Evolutionary conservation across 2,329 filamentous ascomycete species (phyloP).

Genomic region (Aspergillus sp.): DNA sequence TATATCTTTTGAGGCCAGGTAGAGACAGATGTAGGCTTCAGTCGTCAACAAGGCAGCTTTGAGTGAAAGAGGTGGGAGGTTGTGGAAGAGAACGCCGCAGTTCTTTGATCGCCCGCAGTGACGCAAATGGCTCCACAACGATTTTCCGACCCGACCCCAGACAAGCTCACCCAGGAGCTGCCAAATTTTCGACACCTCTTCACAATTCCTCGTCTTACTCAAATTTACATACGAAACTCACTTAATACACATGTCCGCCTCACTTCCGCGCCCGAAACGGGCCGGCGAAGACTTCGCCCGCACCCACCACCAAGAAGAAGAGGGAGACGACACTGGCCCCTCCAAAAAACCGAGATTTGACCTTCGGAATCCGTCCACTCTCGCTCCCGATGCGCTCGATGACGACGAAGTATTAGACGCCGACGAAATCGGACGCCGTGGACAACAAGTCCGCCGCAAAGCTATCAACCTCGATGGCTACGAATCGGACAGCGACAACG

Average conservation of each 20-base stretch:
- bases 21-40: neutral
- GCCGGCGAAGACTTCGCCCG: constrained; percentile 78
- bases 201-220: neutral
- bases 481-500: constrained; percentile 88
- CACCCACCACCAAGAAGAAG: constrained; percentile 66
- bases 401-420: constrained; percentile 78
- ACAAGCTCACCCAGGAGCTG: constrained; percentile 14
- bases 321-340: constrained; percentile 46
- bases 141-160: constrained; percentile 44
- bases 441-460: constrained; percentile 77
- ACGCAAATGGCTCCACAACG: constrained; percentile 38
- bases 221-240: neutral
- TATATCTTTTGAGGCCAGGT: neutral
- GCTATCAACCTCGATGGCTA: constrained; percentile 97
- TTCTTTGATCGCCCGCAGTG: constrained; percentile 29
- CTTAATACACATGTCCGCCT: constrained; percentile 52
- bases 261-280: constrained; percentile 76
- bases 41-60: neutral
- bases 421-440: constrained; percentile 80
- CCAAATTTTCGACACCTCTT: neutral
- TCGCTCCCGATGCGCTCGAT: constrained; percentile 77
- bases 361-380: constrained; percentile 86
- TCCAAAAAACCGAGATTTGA: constrained; percentile 88
- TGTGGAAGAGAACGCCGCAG: constrained; percentile 9
- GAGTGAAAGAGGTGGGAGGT: neutral